phyloP scores from a whole-genome alignment of 805 yeast species.

The Kuraishia piskuri region DNA sequence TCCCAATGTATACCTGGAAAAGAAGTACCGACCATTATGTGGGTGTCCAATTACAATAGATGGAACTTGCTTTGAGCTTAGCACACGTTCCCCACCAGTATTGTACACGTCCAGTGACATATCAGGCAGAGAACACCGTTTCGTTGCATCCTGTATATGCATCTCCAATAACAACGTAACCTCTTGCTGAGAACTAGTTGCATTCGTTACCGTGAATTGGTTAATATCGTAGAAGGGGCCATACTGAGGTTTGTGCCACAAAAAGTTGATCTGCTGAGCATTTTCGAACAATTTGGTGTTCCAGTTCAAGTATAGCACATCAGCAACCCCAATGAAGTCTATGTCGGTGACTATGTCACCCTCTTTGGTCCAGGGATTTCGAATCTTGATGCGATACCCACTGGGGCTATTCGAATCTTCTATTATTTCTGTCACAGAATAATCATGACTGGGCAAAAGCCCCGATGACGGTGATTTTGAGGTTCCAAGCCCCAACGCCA shows the following conservation, averaged over 20 bases:
- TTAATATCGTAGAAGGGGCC: slow-evolving; percentile 1
- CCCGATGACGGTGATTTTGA: slow-evolving; percentile 15
- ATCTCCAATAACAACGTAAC: slow-evolving; percentile 2
- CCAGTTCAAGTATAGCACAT: slow-evolving; percentile 62
- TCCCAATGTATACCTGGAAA: background rate
- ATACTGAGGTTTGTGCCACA: background rate
- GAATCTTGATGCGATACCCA: slow-evolving; percentile 8
- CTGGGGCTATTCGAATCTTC: slow-evolving; percentile 9
- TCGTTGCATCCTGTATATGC: background rate
- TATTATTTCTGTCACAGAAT: slow-evolving; percentile 40
- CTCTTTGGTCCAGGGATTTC: slow-evolving; percentile 3
- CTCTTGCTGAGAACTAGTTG: background rate
- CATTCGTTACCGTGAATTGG: slow-evolving; percentile 1
- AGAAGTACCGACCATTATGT: background rate
- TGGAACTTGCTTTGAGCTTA: background rate
- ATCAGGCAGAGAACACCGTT: background rate
- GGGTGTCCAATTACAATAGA: background rate
- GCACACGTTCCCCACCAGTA: background rate
- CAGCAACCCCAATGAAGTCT: slow-evolving; percentile 5
- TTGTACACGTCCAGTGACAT: background rate
- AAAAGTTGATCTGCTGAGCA: background rate
- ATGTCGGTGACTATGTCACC: background rate
- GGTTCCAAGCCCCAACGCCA: slow-evolving; percentile 66
- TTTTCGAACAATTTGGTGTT: slow-evolving; percentile 26
- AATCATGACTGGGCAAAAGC: slow-evolving; percentile 61